Evolutionary conservation across 768 basidiomycete species (phyloP).

Genomic region (Hygrocybe punicea): DNA sequence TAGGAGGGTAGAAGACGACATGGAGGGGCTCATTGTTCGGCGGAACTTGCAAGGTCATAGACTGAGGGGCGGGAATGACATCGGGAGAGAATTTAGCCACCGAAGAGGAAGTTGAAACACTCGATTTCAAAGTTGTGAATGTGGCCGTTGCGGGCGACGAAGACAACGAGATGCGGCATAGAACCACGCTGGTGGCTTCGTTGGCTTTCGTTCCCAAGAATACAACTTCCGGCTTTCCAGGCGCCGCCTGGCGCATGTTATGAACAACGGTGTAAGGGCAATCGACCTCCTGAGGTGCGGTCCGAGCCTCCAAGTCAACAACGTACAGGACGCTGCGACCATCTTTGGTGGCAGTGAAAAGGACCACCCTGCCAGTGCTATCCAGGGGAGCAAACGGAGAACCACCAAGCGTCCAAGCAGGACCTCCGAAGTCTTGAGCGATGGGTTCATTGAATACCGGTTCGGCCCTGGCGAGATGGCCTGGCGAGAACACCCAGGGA

Average conservation of each 20-base stretch:
- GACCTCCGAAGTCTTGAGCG: slow-evolving; percentile 53
- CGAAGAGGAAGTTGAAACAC: not conserved
- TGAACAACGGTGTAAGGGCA: slow-evolving; percentile 43
- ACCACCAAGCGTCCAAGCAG: slow-evolving; percentile 53
- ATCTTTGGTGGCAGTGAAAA: slow-evolving; percentile 42
- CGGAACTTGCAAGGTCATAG: slow-evolving; percentile 42
- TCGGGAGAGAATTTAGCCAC: slow-evolving; percentile 25
- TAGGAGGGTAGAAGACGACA: slow-evolving; percentile 64
- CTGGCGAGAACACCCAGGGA: slow-evolving; percentile 51
- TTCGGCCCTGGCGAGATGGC: slow-evolving; percentile 29
- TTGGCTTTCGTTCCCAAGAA: slow-evolving; percentile 46
- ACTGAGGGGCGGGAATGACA: slow-evolving; percentile 47
- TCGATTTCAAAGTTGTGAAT: slow-evolving; percentile 18
- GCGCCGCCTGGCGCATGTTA: slow-evolving; percentile 35
- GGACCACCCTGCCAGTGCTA: slow-evolving; percentile 27
- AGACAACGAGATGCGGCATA: slow-evolving; percentile 28
- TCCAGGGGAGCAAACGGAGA: slow-evolving; percentile 48
- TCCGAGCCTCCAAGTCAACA: slow-evolving; percentile 32
- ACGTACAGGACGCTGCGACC: slow-evolving; percentile 41
- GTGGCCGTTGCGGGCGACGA: slow-evolving; percentile 17
- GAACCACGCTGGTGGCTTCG: slow-evolving; percentile 37
- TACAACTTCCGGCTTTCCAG: slow-evolving; percentile 30
- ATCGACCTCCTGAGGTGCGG: slow-evolving; percentile 32
- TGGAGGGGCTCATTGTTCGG: slow-evolving; percentile 46
- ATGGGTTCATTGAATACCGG: slow-evolving; percentile 45